Percentiles rank a stretch among this genome's conserved stretches.
These are phyloP conservation scores for Catunica adiposa DNA, from an alignment of 2,329 filamentous ascomycete species.

Conservation along the genomic window DNA sequence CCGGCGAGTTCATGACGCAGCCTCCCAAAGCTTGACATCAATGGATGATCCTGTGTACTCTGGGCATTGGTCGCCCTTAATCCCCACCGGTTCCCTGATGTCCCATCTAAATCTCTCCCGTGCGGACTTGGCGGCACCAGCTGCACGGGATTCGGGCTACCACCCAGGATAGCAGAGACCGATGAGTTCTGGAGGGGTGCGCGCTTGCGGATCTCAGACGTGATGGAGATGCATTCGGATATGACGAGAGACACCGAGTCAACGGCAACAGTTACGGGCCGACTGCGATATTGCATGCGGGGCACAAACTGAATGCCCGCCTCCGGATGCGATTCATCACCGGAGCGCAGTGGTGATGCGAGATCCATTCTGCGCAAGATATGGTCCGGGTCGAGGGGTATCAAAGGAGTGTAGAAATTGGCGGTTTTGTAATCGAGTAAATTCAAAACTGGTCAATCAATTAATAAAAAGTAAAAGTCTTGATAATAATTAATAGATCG, in stretches of 20 bases:
- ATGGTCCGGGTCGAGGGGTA: neutral
- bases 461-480: no score
- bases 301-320: slow-evolving; percentile 18
- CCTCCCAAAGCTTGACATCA: slow-evolving; percentile 88
- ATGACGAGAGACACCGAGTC: slow-evolving; percentile 87
- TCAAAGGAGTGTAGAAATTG: neutral
- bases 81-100: slow-evolving; percentile 74
- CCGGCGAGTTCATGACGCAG: slow-evolving; percentile 73
- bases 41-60: slow-evolving; percentile 91
- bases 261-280: slow-evolving; percentile 61
- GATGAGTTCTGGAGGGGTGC: slow-evolving; percentile 90
- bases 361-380: neutral
- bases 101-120: slow-evolving; percentile 29
- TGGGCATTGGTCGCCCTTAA: slow-evolving; percentile 87
- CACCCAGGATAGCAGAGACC: slow-evolving; percentile 85
- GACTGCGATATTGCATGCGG: slow-evolving; percentile 42
- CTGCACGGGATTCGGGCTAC: slow-evolving; percentile 43
- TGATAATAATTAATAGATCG: no score
- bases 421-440: neutral
- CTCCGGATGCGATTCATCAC: slow-evolving; percentile 11
- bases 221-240: slow-evolving; percentile 97
- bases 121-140: slow-evolving; percentile 31
- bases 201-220: slow-evolving; percentile 95
- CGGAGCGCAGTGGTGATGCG: slow-evolving; percentile 5
- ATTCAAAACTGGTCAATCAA: neutral